Evolutionary conservation across 805 yeast species (phyloP).

Genomic region (Candida taoyuanica): DNA sequence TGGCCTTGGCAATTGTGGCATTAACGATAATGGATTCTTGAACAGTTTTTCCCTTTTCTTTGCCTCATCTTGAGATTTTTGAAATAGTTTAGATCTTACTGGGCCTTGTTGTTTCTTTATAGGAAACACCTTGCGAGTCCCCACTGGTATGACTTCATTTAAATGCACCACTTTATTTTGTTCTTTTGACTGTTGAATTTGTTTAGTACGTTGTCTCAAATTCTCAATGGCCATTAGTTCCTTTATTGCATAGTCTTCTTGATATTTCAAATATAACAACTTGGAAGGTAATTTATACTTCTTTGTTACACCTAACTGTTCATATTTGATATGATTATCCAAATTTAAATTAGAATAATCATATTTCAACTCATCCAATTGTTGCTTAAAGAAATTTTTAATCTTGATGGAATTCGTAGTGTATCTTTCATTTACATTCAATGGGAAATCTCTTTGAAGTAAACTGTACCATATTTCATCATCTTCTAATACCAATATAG

Average conservation of each 20-base stretch:
- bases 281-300: constrained; percentile 33
- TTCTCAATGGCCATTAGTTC: constrained; percentile 33
- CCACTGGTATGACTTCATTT: constrained; percentile 21
- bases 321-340: constrained; percentile 16
- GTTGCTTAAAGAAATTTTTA: constrained; percentile 17
- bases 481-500: constrained; percentile 33
- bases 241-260: constrained; percentile 30
- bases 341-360: constrained; percentile 13
- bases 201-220: constrained; percentile 29
- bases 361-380: constrained; percentile 15
- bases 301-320: constrained; percentile 11
- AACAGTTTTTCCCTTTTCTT: constrained; percentile 16
- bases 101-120: neutral
- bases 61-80: constrained; percentile 23
- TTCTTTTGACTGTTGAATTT: constrained; percentile 29
- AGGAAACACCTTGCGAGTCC: neutral
- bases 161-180: constrained; percentile 27
- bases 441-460: constrained; percentile 32
- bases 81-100: constrained; percentile 23
- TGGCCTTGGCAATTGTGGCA: no score
- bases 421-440: constrained; percentile 29
- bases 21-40: constrained; percentile 16
- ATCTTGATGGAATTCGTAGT: constrained; percentile 22
- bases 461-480: constrained; percentile 33
- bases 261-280: constrained; percentile 31